Base-by-base conservation (phyloP, 805 yeast genomes). In the Groenewaldozyma salmanticensis region DNA sequence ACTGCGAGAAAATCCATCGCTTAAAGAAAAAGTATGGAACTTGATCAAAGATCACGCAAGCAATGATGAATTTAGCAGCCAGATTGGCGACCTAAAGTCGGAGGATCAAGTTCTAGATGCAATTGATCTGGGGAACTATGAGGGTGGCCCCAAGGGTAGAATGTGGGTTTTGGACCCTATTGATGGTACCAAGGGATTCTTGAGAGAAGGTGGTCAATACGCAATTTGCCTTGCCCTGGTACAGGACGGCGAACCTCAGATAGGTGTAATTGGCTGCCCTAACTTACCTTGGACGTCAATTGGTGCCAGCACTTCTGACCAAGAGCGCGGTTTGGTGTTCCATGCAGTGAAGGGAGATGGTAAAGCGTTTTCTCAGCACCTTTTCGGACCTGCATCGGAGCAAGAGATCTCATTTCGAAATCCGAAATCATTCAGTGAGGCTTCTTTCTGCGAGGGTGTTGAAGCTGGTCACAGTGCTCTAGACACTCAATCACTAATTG, bases 111-210 rank as follows among this genome's bases (percentile, higher is more conserved):
- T 90, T 37, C 71, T 72, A 49, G 67, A 72, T 4, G 69, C 81
- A 20, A 82, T 92, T 43, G 95, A 87, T 57, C 63, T 70, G 45
- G 98, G 98, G 37, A 71, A 74, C 54, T 83, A 82, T 31, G 59
- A 70, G 46, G 97, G 96, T 41, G 95, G 96, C 3, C 51, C 64
- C 24, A 66, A 61, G 29, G 94, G 95, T 19, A 70, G 98, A 46
- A 77, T 85, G 58, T 92, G 99, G 99, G 95, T 96, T 1, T 66
- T 92, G 54, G 99, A 92, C 57, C 99, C 99, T 31, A 88, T 92
- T 47, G 99, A 92, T 57, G 99, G 99, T 5, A 92, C 99, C 17
- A 92, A 80, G 59, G 99, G 99, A 0, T 92, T 92, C 58, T 66
- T 92, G 41, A 72, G 99, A 56, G 94, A 95, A 36, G 96, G 88